Base-by-base conservation (phyloP, 176 grass and related monocot genomes). In the Zizania latifolia region DNA sequence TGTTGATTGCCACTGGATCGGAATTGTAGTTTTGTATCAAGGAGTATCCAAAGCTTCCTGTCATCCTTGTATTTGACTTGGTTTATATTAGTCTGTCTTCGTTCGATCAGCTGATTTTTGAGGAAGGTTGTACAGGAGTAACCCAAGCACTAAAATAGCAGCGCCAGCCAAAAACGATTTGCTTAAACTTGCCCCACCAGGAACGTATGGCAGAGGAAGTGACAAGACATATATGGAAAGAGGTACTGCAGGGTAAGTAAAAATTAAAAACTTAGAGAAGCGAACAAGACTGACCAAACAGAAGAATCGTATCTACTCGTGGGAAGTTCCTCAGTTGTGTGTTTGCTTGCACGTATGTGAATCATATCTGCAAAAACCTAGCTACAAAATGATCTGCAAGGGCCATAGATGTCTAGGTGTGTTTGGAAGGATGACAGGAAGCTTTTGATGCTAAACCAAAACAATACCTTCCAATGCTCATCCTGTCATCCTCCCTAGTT, bases 71-170 rank as follows among this genome's bases (percentile, higher is more conserved):
- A 50, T 66, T 24, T 15, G 33, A 58, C 5, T 12, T 3, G 29
- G 29, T 45, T 65, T 74, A 57, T 57, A 65, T 83, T 80, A 91
- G 62, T 84, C 74, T 10, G 57, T 76, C 61, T 94, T 86, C 12
- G 27, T 37, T 58, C 80, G 72, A 54, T 61, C 60, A 60, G 81
- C 67, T 56, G 80, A 53, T 44, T 78, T 78, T 72, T 79, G 55
- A 73, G 93, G 90, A 70, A 97, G 67, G 56, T 93, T 93, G 80
- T 97, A 97, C 14, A 90, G 50, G 51, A 88, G 68, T 77, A 97
- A 81, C 65, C 93, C 93, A 15, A 93, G 48, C 34, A 93, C 88
- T 37, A 97, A 84, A 71, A 86, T 79, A 28, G 75, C 81, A 71
- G 72, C 82, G 71, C 88, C 94, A n/a, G 72, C 62, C 35, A 87